Base-by-base conservation (phyloP, 805 yeast genomes). In the Barnettozyma californica region DNA sequence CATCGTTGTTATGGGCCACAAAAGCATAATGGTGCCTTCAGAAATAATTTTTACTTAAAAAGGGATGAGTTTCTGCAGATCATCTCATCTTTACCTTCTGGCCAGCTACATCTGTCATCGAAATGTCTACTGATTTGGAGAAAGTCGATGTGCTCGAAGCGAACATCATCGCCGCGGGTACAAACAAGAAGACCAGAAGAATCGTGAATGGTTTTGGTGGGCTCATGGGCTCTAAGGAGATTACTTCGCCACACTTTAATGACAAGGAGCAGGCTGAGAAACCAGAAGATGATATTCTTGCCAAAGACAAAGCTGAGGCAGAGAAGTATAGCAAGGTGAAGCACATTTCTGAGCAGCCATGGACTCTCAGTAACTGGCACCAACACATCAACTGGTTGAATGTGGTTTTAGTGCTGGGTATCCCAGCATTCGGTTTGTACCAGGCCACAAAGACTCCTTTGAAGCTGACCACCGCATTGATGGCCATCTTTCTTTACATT, bases 121-220 rank as follows among this genome's bases (percentile, higher is more conserved):
- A 43, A 13, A 52, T 47, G 53, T 41, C 50, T 46, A 49, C 47
- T 10, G 56, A 49, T 5, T 48, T 61, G 25, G 64, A 61, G 44
- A 44, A 56, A 16, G 78, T 82, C 45, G 90, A 87, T 63, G 74
- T 87, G 55, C 77, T 81, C 41, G 71, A 78, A 47, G 88, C 90
- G 51, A 86, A 84, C 66, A 81, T 87, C 42, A 76, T 87, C 52
- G 95, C 95, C 16, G 86, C 94, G 10, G 95, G 95, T 55, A 78
- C 87, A 47, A 80, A 85, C 71, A 84, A 81, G 63, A 76, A 79
- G 59, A 73, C 74, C 48, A 81, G 80, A 45, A 77, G 92, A 67
- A 80, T 85, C 45, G 92, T 85, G 43, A 90, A 90, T 48, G 87
- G 90, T 18, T 85, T 90, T 44, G 94, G 94, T 37, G 71, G 71